These are phyloP conservation scores for Tricholoma furcatifolium DNA, from an alignment of 768 basidiomycete genomes.

Conservation along the genomic window DNA sequence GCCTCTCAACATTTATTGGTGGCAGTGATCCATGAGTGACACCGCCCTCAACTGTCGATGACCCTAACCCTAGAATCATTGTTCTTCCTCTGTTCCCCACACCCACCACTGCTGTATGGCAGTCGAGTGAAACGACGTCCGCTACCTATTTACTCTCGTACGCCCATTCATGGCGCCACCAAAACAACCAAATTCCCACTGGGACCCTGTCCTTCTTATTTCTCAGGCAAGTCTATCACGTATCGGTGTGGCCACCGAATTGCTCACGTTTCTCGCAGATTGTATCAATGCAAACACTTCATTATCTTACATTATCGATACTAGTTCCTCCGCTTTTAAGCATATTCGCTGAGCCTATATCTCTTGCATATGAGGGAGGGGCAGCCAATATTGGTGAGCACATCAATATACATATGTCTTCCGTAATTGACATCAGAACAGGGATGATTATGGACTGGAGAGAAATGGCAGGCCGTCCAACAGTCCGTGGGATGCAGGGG, in stretches of 20 bases:
- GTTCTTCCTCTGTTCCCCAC: constrained; percentile 10
- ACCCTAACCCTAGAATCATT: constrained; percentile 20
- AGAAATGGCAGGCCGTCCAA: constrained; percentile 86
- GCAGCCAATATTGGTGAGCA: constrained; percentile 72
- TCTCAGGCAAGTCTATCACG: constrained; percentile 63
- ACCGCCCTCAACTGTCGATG: not conserved
- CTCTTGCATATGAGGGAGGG: constrained; percentile 74
- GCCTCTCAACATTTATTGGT: not conserved
- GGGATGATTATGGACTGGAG: constrained; percentile 98
- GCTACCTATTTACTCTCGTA: not conserved
- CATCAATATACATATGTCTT: not conserved
- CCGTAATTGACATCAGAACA: constrained; percentile 19
- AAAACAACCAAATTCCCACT: constrained; percentile 47
- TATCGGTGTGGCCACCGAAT: not conserved
- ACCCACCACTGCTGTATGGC: constrained; percentile 14
- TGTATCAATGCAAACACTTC: constrained; percentile 87
- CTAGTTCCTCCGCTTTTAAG: constrained; percentile 78
- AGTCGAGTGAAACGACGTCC: not conserved
- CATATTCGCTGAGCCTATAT: constrained; percentile 70
- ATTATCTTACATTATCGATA: constrained; percentile 87
- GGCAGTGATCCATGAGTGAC: not conserved
- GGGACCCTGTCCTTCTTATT: constrained; percentile 88
- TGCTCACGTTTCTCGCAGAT: constrained; percentile 54
- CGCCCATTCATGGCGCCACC: constrained; percentile 28
- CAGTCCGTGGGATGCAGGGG: constrained; percentile 64